Base-by-base conservation (phyloP, 2,329 filamentous ascomycete genomes). In the Curvularia sp. region DNA sequence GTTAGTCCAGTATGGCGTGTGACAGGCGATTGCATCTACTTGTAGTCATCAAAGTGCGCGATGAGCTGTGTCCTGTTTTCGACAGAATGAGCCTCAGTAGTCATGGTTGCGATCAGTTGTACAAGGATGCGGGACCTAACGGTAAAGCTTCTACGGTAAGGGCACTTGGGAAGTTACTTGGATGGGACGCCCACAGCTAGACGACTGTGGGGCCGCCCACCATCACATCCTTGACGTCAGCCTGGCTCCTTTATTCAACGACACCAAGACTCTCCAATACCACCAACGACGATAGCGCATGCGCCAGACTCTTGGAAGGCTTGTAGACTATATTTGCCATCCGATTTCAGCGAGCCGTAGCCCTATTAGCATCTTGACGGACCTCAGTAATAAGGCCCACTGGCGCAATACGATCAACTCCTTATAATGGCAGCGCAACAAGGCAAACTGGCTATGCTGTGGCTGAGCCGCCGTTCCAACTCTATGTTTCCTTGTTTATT, bases 51-150 rank as follows among this genome's bases (percentile, higher is more conserved):
- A 43, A 64, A 64, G 42, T 62, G 59, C 15, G 59, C 49, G 6
- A 60, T 41, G 26, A 64, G 33, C 26, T 55, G 61, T 26, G 57
- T 60, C 33, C 65, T 58, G 42, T 66, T 61, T 22, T 55, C 52
- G 7, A 41, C 35, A 5, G 56, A 61, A 18, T 44, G 61, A 30
- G 56, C 50, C 39, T 66, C 55, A 15, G 55, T 61, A 22, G 57
- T 61, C 59, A 62, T 64, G 35, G 20, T 54, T 20, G 8, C 10
- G 26, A 13, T n/a, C 10, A 15, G 50, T 39, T 35, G 33, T 31
- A 47, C 43, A 44, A 41, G 50, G 48, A 57, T 48, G 42, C 12
- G 47, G 38, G 51, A 58, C 39, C 44, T 30, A 18, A 55, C 44
- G 44, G 50, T 50, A 49, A 43, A 39, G 51, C 24, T 41, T 49